phyloP scores from a whole-genome alignment of 2,329 filamentous ascomycete species.

The Fonsecaea multimorphosa region DNA sequence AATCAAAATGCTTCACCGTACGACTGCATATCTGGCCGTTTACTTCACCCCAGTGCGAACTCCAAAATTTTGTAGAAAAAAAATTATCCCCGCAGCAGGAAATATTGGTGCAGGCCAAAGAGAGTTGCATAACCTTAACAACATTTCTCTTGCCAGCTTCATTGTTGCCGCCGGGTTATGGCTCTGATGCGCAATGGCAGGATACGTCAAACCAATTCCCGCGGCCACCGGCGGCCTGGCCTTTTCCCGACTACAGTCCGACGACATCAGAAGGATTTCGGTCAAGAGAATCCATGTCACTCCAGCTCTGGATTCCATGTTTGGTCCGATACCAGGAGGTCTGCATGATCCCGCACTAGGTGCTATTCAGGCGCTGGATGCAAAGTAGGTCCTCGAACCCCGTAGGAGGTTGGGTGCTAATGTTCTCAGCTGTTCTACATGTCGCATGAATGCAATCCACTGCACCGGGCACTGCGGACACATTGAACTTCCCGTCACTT shows the following conservation, averaged over 20 bases:
- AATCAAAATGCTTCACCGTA: not conserved
- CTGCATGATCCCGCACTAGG: slow-evolving; percentile 92
- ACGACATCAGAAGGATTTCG: slow-evolving; percentile 86
- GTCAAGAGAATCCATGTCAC: slow-evolving; percentile 94
- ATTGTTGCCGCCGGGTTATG: slow-evolving; percentile 19
- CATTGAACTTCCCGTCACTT: slow-evolving; percentile 88
- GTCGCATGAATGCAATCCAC: slow-evolving; percentile 77
- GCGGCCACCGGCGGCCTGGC: slow-evolving; percentile 86
- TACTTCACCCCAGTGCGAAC: not conserved
- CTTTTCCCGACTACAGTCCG: slow-evolving; percentile 80
- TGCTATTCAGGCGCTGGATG: slow-evolving; percentile 67
- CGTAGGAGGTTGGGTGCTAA: slow-evolving; percentile 19
- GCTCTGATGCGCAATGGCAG: slow-evolving; percentile 47
- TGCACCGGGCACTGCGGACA: slow-evolving; percentile 95
- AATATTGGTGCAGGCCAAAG: not conserved
- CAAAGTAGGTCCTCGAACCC: slow-evolving; percentile 26
- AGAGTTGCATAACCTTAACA: not conserved
- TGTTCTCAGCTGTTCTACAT: slow-evolving; percentile 79
- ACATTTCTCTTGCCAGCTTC: not conserved
- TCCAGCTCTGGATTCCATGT: slow-evolving; percentile 88
- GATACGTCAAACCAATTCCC: slow-evolving; percentile 73
- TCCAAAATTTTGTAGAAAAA: slow-evolving; percentile 17
- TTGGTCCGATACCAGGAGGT: slow-evolving; percentile 87
- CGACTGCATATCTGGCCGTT: not conserved
- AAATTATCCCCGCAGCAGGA: slow-evolving; percentile 20